Evolutionary conservation across 345 rosid species (phyloP), one percentile per base, ranked within the genome.

Genomic region (Brassica juncea): DNA sequence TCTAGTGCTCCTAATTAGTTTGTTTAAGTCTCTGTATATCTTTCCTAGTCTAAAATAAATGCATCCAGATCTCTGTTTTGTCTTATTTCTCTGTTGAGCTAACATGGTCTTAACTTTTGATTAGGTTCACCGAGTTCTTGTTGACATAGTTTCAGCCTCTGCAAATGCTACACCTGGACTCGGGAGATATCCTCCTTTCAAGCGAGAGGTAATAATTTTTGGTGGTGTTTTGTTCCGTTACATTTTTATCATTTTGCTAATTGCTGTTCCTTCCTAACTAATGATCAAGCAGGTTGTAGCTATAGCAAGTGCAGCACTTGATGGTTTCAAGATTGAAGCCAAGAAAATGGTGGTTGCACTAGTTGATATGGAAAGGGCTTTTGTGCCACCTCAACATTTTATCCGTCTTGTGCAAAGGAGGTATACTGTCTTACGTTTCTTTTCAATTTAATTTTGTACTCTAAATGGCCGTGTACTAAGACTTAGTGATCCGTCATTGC

Each of bases 361-460:
- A 49, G 55, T 49, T 6, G 55, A 49, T 49, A 49, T 49, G 55
- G 55, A 49, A 82, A 97, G 99, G 54, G 98, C 87, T 37, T 95
- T 95, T 87, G 99, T 95, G 77, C 99, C 99, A 70, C 98, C 99
- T 75, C 99, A 95, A 69, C 99, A 95, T 82, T 95, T 95, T 83
- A 95, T 95, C 77, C 97, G 99, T 52, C 86, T 95, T 82, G 94
- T 95, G 72, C 99, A 95, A 68, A 87, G 99, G 75, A 82, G 98
- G 99, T 93, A 89, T 57, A 37, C 7, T 30, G 21, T 59, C 39
- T 57, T 44, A 4, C 25, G 59, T 49, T 52, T 67, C 7, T 73
- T 73, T 68, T 65, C 25, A 47, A 49, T 72, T 44, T 73, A 8
- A 3, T 39, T 63, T 21, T 19, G 5, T 64, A 49, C 57, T 49